Evolutionary conservation across 2,329 filamentous ascomycete species (phyloP).

Genomic region (Sarocladium kiliense): DNA sequence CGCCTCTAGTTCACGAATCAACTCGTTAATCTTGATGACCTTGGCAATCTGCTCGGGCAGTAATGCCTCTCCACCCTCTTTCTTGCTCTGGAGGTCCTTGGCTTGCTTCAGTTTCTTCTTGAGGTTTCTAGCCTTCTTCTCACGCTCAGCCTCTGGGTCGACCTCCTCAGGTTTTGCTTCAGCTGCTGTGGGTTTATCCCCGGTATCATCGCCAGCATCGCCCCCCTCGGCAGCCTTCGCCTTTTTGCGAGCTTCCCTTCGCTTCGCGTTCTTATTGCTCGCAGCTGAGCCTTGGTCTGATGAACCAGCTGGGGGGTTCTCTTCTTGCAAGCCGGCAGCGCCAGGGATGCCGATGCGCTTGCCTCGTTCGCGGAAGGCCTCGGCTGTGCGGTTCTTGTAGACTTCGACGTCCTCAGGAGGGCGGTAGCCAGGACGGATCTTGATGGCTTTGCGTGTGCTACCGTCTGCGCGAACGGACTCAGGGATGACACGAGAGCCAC

Average conservation of each 20-base stretch:
- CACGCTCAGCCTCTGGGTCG: slow-evolving; percentile 71
- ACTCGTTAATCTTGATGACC: slow-evolving; percentile 93
- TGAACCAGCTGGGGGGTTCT: slow-evolving; percentile 22
- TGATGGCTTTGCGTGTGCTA: slow-evolving; percentile 88
- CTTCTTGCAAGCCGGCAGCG: slow-evolving; percentile 53
- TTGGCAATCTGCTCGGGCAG: slow-evolving; percentile 95
- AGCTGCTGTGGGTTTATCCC: slow-evolving; percentile 28
- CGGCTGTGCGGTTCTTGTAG: slow-evolving; percentile 89
- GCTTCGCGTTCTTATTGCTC: slow-evolving; percentile 84
- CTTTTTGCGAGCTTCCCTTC: slow-evolving; percentile 51
- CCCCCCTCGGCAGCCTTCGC: slow-evolving; percentile 36
- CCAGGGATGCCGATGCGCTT: slow-evolving; percentile 63
- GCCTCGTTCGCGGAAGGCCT: slow-evolving; percentile 74
- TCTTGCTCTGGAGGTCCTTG: slow-evolving; percentile 83
- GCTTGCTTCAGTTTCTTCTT: slow-evolving; percentile 96
- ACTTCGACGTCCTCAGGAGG: slow-evolving; percentile 94
- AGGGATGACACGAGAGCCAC: slow-evolving; percentile 84
- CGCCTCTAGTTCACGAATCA: slow-evolving; percentile 79
- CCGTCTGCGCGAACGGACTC: slow-evolving; percentile 83
- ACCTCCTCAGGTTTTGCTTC: slow-evolving; percentile 33
- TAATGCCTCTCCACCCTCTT: slow-evolving; percentile 76
- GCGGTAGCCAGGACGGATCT: slow-evolving; percentile 86
- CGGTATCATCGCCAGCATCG: slow-evolving; percentile 46
- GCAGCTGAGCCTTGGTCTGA: slow-evolving; percentile 40
- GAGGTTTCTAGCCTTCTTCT: slow-evolving; percentile 88